Conservation (phyloP, 208 protist genomes). For the Acanthamoeba polyphaga region DNA sequence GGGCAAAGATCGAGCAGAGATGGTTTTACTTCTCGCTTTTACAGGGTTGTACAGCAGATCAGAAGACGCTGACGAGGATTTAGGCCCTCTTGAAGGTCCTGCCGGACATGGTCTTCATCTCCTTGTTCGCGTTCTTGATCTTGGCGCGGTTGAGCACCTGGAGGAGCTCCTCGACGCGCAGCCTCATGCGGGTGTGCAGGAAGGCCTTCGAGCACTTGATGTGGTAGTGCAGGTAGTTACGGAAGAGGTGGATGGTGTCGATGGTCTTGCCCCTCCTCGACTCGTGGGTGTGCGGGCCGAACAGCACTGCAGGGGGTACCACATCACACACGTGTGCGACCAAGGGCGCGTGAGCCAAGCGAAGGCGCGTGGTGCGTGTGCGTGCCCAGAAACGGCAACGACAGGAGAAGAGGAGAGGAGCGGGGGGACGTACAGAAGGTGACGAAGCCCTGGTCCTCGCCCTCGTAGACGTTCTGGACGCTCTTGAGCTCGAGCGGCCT, state of each 20-base stretch:
- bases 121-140: constrained; percentile 83
- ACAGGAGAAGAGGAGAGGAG: too few species aligned
- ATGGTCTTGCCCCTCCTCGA: constrained; percentile 82
- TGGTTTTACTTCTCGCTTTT: too few species aligned
- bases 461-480: constrained; percentile 78
- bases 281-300: constrained; percentile 57
- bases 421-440: constrained; percentile 79
- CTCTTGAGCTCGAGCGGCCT: constrained; percentile 84
- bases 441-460: constrained; percentile 81
- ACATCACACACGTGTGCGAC: background rate
- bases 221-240: constrained; percentile 93
- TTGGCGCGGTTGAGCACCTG: constrained; percentile 91
- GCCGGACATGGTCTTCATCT: constrained; percentile 77
- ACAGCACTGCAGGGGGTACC: background rate
- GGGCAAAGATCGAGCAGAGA: too few species aligned
- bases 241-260: constrained; percentile 88
- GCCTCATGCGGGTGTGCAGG: constrained; percentile 92
- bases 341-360: background rate
- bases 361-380: too few species aligned
- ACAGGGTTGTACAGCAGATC: background rate
- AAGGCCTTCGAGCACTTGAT: constrained; percentile 93
- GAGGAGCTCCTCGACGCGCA: constrained; percentile 87
- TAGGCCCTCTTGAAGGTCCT: constrained; percentile 78
- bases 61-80: background rate
- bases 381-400: too few species aligned